Conservation (phyloP, 2,329 filamentous ascomycete genomes). For the Talaromyces sp. region DNA sequence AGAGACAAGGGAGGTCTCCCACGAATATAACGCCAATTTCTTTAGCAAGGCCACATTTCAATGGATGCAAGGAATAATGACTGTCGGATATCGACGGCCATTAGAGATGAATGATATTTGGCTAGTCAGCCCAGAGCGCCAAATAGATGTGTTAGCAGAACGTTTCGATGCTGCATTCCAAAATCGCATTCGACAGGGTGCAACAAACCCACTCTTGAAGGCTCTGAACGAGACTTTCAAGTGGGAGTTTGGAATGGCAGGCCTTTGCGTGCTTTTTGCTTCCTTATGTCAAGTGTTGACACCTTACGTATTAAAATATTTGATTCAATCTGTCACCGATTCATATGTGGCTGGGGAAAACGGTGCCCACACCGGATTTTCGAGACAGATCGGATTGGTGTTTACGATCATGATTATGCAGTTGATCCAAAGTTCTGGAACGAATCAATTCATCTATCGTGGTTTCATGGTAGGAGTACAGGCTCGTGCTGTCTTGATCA, state of each 20-base stretch:
- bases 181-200: not conserved
- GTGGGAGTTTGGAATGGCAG: constrained; percentile 2
- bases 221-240: not conserved
- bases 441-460: constrained; percentile 4
- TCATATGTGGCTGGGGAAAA: not conserved
- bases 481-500: not conserved
- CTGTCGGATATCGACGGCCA: constrained; percentile 2
- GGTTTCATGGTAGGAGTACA: constrained; percentile 1
- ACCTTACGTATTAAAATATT: constrained; percentile 1
- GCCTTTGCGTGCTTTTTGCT: not conserved
- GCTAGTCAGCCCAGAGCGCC: not conserved
- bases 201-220: not conserved
- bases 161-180: not conserved
- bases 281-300: not conserved
- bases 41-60: not conserved
- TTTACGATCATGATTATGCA: constrained; percentile 3
- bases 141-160: not conserved
- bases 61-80: constrained; percentile 3
- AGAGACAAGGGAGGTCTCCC: not conserved
- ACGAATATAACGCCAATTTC: not conserved
- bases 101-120: constrained; percentile 1
- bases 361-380: not conserved
- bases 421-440: not conserved
- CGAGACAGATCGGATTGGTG: not conserved
- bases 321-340: not conserved